Evolutionary conservation across 768 basidiomycete species (phyloP), one percentile per base, ranked within the genome.

Genomic region (Cubamyces sp.): DNA sequence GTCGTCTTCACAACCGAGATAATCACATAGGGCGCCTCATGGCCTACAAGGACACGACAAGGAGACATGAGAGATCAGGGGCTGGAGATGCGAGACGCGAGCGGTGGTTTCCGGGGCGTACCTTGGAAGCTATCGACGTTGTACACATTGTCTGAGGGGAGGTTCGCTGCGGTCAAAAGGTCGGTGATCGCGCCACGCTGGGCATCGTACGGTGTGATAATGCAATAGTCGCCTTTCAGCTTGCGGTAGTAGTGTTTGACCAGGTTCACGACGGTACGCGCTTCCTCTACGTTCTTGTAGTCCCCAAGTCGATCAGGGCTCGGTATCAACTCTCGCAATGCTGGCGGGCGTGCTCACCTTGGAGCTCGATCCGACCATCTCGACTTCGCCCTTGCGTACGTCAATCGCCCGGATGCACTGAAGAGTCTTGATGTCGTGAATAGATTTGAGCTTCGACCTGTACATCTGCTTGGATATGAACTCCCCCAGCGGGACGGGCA

Each of bases 71-170:
- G 34, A 11, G 9, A 11, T 34, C 11, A 34, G 34, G 34, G 9
- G 9, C 34, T 11, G 34, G 1, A 34, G 34, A 9, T 34, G 34
- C 11, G 34, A 34, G 34, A 8, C 28, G 28, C 6, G 6, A 9
- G 11, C 5, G 34, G 11, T 34, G 9, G 34, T 11, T 34, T 34
- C 37, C 9, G 15, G 57, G 14, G n/a, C 7, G 39, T 4, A 82
- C 83, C 84, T 76, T 83, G 83, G 67, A 83, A 85, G 61, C 81
- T 82, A 65, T 85, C 83, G 9, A 85, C 77, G 61, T 83, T 84
- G 73, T 77, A 84, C 0, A 83, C 82, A 0, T 61, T 65, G 28
- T 82, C 77, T 74, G 76, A 80, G 4, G 76, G 77, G 11, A 76
- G 70, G 12, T 73, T 64, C 37, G 70, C 74, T 4, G 45, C 62